Percentiles rank a stretch among this genome's conserved stretches.
Evolutionary conservation across 371 early-diverging fungal species (phyloP).

Genomic region (Lichtheimia corymbifera): DNA sequence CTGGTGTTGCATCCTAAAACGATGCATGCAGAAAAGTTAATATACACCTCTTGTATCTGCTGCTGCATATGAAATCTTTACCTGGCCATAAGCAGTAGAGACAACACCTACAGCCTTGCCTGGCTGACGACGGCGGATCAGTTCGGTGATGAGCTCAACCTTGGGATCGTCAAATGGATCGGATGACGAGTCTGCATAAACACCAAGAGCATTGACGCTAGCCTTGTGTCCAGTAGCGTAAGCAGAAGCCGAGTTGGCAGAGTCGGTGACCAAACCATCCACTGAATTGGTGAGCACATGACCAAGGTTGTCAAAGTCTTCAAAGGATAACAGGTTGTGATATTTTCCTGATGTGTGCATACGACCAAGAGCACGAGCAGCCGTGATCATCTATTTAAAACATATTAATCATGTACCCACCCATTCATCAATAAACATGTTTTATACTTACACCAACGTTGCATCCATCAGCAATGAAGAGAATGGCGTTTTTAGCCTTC

Average conservation of each 20-base stretch:
- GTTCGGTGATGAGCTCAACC: constrained; percentile 66
- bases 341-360: constrained; percentile 60
- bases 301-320: constrained; percentile 66
- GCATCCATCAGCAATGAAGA: constrained; percentile 79
- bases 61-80: background rate
- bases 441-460: constrained; percentile 45
- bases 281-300: constrained; percentile 71
- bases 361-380: constrained; percentile 59
- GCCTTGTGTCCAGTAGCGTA: constrained; percentile 73
- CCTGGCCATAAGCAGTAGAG: constrained; percentile 61
- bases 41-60: background rate
- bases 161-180: constrained; percentile 63
- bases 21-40: background rate
- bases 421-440: background rate
- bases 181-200: constrained; percentile 61
- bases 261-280: constrained; percentile 75
- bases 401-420: background rate
- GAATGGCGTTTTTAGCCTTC: constrained; percentile 72
- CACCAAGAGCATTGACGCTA: constrained; percentile 63
- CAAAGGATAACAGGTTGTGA: constrained; percentile 60
- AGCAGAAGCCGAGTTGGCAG: constrained; percentile 76
- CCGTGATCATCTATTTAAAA: constrained; percentile 53
- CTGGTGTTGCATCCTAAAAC: constrained; percentile 71
- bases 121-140: constrained; percentile 70
- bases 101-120: constrained; percentile 74